Conservation (phyloP, 108 stramenopile species). For the Ochromonas danica region DNA sequence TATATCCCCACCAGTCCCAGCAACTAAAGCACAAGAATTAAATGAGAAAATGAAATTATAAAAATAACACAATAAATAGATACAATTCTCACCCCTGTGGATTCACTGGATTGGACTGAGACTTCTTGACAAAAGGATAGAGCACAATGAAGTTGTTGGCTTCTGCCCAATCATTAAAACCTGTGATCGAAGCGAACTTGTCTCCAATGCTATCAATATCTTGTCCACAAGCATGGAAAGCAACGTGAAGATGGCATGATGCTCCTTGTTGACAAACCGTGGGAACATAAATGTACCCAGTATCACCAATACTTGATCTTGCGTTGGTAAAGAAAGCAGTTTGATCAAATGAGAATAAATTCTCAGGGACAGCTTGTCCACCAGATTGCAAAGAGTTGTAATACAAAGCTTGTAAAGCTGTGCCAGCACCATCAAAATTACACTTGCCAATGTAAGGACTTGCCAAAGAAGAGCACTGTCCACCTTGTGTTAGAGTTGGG, state of each 20-base stretch:
- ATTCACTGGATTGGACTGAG: conserved; percentile 9
- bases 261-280: neutral
- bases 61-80: neutral
- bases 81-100: conserved; percentile 10
- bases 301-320: neutral
- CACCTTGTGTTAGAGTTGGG: conserved; percentile 28
- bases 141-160: conserved; percentile 37
- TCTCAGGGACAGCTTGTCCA: neutral
- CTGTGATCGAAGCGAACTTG: conserved; percentile 22
- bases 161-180: conserved; percentile 40
- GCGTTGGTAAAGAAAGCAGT: neutral
- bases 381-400: neutral
- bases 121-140: conserved; percentile 22
- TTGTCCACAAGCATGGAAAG: conserved; percentile 37
- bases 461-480: neutral
- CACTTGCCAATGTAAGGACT: conserved; percentile 35
- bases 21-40: neutral
- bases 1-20: conserved; percentile 41
- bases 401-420: conserved; percentile 18
- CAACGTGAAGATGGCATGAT: conserved; percentile 34
- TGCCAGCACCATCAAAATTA: conserved; percentile 24
- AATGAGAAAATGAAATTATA: neutral
- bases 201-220: neutral
- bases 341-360: neutral
- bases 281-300: conserved; percentile 37